Evolutionary conservation across 2,329 filamentous ascomycete genomes (phyloP).

Genomic region (Cytospora chrysosperma): DNA sequence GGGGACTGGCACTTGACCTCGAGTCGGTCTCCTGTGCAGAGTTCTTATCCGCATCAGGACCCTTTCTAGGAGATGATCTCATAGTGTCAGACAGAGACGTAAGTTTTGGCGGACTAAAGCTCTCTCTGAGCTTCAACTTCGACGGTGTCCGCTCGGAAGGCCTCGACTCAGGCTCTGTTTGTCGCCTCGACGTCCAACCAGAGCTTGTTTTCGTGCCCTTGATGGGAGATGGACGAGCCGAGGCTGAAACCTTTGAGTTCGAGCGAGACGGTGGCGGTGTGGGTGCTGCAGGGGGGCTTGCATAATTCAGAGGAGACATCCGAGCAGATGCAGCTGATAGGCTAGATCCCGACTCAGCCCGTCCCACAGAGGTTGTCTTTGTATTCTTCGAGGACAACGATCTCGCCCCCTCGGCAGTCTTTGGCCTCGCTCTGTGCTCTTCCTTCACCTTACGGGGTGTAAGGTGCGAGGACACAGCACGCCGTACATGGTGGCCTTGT

Average conservation of each 20-base stretch:
- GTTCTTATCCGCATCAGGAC: no score
- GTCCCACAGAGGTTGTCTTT: not conserved
- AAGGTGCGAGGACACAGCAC: constrained; percentile 2
- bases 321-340: not conserved
- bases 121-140: constrained; percentile 3
- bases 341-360: not conserved
- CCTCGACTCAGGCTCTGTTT: not conserved
- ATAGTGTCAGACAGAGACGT: not conserved
- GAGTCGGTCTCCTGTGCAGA: not conserved
- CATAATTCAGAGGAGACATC: not conserved
- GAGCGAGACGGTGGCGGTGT: constrained; percentile 2
- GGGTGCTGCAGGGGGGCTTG: not conserved
- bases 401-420: constrained; percentile 3
- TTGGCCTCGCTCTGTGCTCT: not conserved
- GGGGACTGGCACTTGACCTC: constrained; percentile 1
- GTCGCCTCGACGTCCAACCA: not conserved
- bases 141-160: constrained; percentile 5
- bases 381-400: not conserved
- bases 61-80: not conserved
- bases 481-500: not conserved
- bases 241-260: not conserved
- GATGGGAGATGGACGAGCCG: not conserved
- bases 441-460: constrained; percentile 1
- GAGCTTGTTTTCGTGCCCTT: not conserved
- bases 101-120: not conserved